Conservation (phyloP, 225 moss, liverwort and hornwort genomes). For the Physcomitrellopsis africana region DNA sequence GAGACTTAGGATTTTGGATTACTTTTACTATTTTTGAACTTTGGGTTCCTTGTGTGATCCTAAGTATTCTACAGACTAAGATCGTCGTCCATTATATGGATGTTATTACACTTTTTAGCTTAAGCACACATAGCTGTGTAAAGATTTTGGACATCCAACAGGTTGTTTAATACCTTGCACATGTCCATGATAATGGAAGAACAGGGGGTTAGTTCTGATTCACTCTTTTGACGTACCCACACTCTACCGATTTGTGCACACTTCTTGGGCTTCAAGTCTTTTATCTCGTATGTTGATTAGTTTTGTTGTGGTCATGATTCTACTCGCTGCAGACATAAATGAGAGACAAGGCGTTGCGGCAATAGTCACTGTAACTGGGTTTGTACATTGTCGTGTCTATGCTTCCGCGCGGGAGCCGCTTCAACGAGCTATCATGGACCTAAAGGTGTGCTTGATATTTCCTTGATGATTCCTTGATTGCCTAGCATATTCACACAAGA, state of each 20-base stretch:
- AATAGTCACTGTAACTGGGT: conserved; percentile 58
- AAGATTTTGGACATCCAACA: conserved; percentile 49
- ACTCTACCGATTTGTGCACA: neutral
- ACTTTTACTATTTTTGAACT: neutral
- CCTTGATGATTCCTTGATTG: neutral
- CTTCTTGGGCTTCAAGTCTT: neutral
- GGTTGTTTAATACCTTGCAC: conserved; percentile 64
- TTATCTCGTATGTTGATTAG: neutral
- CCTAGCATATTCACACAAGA: neutral
- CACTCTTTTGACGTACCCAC: neutral
- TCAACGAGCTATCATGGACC: conserved; percentile 69
- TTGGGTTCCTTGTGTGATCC: neutral
- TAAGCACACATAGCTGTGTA: conserved; percentile 31
- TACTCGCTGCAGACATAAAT: conserved; percentile 37
- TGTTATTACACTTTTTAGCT: conserved; percentile 2
- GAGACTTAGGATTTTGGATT: conserved; percentile 11
- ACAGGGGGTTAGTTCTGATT: conserved; percentile 57
- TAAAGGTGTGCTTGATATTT: conserved; percentile 59
- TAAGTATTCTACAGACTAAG: neutral
- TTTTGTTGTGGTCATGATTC: conserved; percentile 13
- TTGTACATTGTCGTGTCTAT: conserved; percentile 79
- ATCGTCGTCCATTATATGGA: too few relatives aligned
- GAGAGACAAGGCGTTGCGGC: conserved; percentile 46
- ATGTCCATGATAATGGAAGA: conserved; percentile 48
- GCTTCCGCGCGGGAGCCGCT: conserved; percentile 72